These are phyloP conservation scores for Metschnikowia dekortorum DNA, from an alignment of 805 yeast genomes.

Conservation along the genomic window DNA sequence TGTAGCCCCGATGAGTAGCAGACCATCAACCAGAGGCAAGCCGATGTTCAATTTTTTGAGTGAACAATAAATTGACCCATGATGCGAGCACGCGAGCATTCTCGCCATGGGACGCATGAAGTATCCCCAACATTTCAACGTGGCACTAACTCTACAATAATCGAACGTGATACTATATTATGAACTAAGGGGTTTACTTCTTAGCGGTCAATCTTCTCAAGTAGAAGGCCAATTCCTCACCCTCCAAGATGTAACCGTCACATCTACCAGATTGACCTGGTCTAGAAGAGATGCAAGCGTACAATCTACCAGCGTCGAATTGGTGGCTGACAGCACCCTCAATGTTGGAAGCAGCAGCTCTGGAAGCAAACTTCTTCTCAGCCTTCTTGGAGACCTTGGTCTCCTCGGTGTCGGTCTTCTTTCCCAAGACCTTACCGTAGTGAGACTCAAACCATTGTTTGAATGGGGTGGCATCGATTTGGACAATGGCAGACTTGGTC, in stretches of 20 bases:
- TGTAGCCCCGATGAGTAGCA: no score
- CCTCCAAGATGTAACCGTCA: slow-evolving; percentile 99
- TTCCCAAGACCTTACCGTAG: slow-evolving; percentile 92
- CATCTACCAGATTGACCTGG: slow-evolving; percentile 99
- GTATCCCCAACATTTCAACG: no score
- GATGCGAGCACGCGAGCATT: no score
- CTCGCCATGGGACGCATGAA: no score
- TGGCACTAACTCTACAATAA: not conserved
- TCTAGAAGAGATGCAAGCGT: slow-evolving; percentile 98
- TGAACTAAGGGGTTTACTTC: slow-evolving; percentile 57
- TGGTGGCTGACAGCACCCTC: slow-evolving; percentile 91
- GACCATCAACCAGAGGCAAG: no score
- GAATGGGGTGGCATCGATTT: slow-evolving; percentile 99
- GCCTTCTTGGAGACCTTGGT: slow-evolving; percentile 69
- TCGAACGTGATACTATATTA: slow-evolving; percentile 14
- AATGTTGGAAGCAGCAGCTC: slow-evolving; percentile 80
- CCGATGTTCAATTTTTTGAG: no score
- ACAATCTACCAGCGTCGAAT: slow-evolving; percentile 98
- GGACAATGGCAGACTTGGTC: slow-evolving; percentile 98
- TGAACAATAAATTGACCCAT: no score
- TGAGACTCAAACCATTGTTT: slow-evolving; percentile 98
- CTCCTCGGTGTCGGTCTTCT: slow-evolving; percentile 60
- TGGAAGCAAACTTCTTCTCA: slow-evolving; percentile 89
- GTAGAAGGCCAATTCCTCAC: slow-evolving; percentile 99
- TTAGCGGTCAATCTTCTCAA: slow-evolving; percentile 98